Evolutionary conservation across 768 basidiomycete species (phyloP).

Genomic region (Stropharia rugosoannulata): DNA sequence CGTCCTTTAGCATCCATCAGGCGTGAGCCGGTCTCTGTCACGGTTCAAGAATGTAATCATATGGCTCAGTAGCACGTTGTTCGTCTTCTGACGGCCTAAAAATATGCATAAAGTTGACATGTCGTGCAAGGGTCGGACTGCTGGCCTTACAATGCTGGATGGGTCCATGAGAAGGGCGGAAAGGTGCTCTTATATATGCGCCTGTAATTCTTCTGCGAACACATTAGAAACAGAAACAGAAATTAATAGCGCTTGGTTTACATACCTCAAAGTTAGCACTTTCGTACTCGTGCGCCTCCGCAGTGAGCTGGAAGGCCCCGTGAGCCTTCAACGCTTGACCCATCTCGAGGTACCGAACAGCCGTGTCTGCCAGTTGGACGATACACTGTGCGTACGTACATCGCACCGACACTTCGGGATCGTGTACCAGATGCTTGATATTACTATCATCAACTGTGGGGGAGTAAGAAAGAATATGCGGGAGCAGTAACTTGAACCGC

Average conservation of each 20-base stretch:
- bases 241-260: neutral
- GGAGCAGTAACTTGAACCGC: slow-evolving; percentile 24
- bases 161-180: slow-evolving; percentile 85
- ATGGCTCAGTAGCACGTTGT: slow-evolving; percentile 90
- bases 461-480: neutral
- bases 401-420: slow-evolving; percentile 78
- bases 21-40: slow-evolving; percentile 91
- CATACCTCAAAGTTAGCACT: slow-evolving; percentile 78
- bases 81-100: slow-evolving; percentile 88
- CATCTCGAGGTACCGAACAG: slow-evolving; percentile 89
- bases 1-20: too few relatives aligned
- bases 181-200: slow-evolving; percentile 83
- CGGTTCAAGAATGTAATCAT: slow-evolving; percentile 76
- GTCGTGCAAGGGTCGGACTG: slow-evolving; percentile 81
- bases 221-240: too few relatives aligned
- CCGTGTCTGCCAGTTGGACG: slow-evolving; percentile 81
- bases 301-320: slow-evolving; percentile 63
- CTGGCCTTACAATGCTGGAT: slow-evolving; percentile 87
- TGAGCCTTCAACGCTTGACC: slow-evolving; percentile 87
- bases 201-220: slow-evolving; percentile 77
- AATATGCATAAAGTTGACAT: slow-evolving; percentile 92
- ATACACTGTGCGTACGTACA: slow-evolving; percentile 84
- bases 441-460: slow-evolving; percentile 55
- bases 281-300: slow-evolving; percentile 72
- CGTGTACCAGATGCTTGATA: slow-evolving; percentile 76